A percentile compares a stretch with the other conserved stretches of the same genome.
These are phyloP conservation scores for Oemleria cerasiformis DNA, from an alignment of 306 rosid genomes.

Conservation along the genomic window DNA sequence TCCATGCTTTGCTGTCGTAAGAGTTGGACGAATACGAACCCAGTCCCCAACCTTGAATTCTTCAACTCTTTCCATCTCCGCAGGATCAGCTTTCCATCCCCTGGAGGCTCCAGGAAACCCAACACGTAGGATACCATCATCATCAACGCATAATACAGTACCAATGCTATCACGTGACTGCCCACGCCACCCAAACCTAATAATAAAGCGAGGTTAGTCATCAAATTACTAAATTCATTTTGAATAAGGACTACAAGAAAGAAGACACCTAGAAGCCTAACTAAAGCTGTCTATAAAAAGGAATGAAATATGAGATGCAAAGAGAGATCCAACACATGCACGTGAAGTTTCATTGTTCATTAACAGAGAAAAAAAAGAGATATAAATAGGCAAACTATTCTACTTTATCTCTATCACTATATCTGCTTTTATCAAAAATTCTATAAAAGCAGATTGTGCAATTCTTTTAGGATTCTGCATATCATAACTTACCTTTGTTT, in stretches of 20 bases:
- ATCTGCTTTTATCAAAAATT: background rate
- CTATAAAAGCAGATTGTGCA: too few species aligned
- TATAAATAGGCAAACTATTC: background rate
- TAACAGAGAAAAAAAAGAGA: background rate
- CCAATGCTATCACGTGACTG: slow-evolving; percentile 98
- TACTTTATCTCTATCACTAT: background rate
- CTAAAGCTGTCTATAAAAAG: background rate
- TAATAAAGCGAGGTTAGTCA: slow-evolving; percentile 6
- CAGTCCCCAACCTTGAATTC: slow-evolving; percentile 98
- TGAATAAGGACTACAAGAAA: background rate
- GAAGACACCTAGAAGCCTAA: background rate
- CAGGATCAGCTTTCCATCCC: slow-evolving; percentile 99
- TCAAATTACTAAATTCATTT: background rate
- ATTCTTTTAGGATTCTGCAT: background rate
- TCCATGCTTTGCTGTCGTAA: slow-evolving; percentile 94
- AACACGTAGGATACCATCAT: slow-evolving; percentile 95
- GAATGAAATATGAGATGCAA: background rate
- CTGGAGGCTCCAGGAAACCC: slow-evolving; percentile 99
- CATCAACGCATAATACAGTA: slow-evolving; percentile 94
- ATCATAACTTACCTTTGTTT: background rate
- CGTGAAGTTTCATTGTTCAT: background rate
- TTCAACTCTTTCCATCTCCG: slow-evolving; percentile 98
- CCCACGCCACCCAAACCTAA: slow-evolving; percentile 99
- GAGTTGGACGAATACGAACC: slow-evolving; percentile 98
- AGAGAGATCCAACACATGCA: background rate